Percentiles rank a stretch among this genome's conserved stretches.
These are phyloP conservation scores for Primulina tabacum DNA, from an alignment of 257 asterid genomes.

Conservation along the genomic window DNA sequence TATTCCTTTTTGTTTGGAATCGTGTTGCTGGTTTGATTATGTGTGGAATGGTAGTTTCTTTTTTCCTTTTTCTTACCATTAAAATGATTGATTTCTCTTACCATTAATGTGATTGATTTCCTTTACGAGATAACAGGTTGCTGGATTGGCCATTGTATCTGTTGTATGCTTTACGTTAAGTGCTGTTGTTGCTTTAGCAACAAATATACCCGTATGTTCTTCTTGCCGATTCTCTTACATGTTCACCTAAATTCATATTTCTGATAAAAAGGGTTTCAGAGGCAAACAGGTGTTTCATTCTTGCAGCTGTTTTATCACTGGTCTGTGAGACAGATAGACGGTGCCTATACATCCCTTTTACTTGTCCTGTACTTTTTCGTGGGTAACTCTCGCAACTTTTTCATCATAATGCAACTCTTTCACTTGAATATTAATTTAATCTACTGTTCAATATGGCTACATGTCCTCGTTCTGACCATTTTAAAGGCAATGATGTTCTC, in stretches of 20 bases:
- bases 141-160: conserved; percentile 83
- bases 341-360: conserved; percentile 54
- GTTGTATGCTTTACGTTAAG: conserved; percentile 80
- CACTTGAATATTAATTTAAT: not conserved
- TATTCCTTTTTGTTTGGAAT: no score
- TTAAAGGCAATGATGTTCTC: not conserved
- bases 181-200: conserved; percentile 62
- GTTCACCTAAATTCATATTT: conserved; percentile 18
- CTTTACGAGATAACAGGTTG: conserved; percentile 53
- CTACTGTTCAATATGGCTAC: not conserved
- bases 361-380: conserved; percentile 68
- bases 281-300: conserved; percentile 16
- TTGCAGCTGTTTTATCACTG: conserved; percentile 76
- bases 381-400: conserved; percentile 40
- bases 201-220: conserved; percentile 73
- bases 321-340: conserved; percentile 45
- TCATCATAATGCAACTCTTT: not conserved
- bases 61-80: not conserved
- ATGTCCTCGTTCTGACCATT: not conserved
- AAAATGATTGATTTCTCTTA: not conserved
- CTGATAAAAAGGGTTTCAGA: conserved; percentile 3
- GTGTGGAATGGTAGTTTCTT: not conserved
- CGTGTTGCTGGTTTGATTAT: not conserved
- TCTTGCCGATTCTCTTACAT: conserved; percentile 17
- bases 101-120: not conserved